Evolutionary conservation across 2,329 filamentous ascomycete species (phyloP), one percentile per base, ranked within the genome.

Genomic region (Blastomyces parvus): DNA sequence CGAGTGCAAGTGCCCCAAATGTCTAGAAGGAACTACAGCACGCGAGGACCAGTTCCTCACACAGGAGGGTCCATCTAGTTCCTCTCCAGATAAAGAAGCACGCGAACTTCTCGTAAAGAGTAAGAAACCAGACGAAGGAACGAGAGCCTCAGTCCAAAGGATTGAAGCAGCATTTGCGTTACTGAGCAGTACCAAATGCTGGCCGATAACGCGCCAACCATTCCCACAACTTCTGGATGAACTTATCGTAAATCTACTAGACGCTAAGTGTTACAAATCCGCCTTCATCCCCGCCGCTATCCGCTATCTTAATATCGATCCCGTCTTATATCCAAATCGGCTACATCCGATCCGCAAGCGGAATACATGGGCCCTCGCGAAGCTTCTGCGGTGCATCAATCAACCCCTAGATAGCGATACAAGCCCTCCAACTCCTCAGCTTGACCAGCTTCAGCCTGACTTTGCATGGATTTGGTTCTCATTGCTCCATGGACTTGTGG

Each of bases 321-420:
- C 83, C 0, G 68, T 78, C 2, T 71, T 85, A 2, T 84, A 82
- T 64, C 76, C 78, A 25, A 61, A 30, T 8, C 71, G 79, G 46
- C 67, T 72, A 0, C 83, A 87, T 69, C 84, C 84, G 0, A 74
- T 85, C 8, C 79, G 84, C 0, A 78, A 84, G 2, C 74, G 84
- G 4, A 82, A 77, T 67, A 70, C 69, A 8, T 77, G 72, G 71
- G 66, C 70, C 14, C 64, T 78, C 13, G 73, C 70, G 0, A 73
- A 71, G 55, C 60, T 73, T 36, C 72, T 67, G 2, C 72, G 14
- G 68, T 68, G 48, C 60, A 72, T 17, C 7, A 66, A 67, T 27
- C 65, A 69, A 56, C 63, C 64, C n/a, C 62, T 65, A 19, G 52
- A 61, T 6, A 60, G 64, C 9, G 68, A 71, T 58, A 61, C 63